Evolutionary conservation across 2,329 filamentous ascomycete genomes (phyloP).

Genomic region (Gaeumannomyces tritici): DNA sequence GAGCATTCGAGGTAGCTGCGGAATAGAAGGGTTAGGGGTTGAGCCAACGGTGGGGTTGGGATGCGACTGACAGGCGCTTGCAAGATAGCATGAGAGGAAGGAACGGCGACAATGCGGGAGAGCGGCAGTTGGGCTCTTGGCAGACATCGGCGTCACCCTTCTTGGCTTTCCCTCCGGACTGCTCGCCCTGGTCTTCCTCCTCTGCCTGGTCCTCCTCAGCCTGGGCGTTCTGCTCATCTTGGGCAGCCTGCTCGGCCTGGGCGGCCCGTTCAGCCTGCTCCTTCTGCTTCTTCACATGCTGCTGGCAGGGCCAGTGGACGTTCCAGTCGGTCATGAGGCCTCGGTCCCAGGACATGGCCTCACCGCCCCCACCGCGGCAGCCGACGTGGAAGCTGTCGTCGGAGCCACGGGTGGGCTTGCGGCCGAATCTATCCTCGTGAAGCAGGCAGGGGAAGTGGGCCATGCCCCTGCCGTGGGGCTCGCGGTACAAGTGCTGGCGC

Average conservation of each 20-base stretch:
- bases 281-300: conserved; percentile 1
- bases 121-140: not conserved
- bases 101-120: conserved; percentile 5
- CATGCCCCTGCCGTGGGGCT: conserved; percentile 4
- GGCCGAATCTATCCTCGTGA: not conserved
- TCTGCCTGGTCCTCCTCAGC: not conserved
- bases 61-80: conserved; percentile 15
- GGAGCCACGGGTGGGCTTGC: not conserved
- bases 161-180: not conserved
- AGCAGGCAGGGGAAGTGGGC: not conserved
- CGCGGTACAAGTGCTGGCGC: conserved; percentile 13
- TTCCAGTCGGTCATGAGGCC: conserved; percentile 13
- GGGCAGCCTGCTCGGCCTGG: not conserved
- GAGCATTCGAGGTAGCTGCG: conserved; percentile 17
- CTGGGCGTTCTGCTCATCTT: not conserved
- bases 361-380: not conserved
- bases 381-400: not conserved
- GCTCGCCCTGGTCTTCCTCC: not conserved
- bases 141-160: not conserved
- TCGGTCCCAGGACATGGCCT: conserved; percentile 6
- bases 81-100: conserved; percentile 14
- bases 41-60: not conserved
- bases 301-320: conserved; percentile 9
- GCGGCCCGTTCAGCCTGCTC: not conserved
- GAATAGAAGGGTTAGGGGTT: not conserved